Evolutionary conservation across 805 yeast species (phyloP).

Genomic region (Priceomyces medius): DNA sequence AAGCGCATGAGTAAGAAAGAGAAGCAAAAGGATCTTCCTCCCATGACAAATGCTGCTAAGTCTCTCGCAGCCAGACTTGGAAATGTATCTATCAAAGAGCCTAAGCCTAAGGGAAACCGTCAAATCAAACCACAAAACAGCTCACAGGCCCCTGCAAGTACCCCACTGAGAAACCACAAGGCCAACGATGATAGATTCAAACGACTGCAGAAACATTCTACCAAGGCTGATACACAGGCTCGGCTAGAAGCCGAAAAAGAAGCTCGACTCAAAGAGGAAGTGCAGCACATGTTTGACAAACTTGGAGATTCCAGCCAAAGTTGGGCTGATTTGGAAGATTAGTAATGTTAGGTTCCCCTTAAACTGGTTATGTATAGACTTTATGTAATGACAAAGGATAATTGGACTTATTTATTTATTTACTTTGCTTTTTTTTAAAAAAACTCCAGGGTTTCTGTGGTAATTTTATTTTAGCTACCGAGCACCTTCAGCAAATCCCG

Average conservation of each 20-base stretch:
- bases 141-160: slow-evolving; percentile 3
- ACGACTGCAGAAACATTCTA: not conserved
- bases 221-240: not conserved
- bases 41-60: slow-evolving; percentile 32
- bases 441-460: too few species aligned
- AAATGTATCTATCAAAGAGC: slow-evolving; percentile 10
- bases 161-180: not conserved
- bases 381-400: too few species aligned
- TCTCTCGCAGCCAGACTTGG: slow-evolving; percentile 33
- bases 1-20: not conserved
- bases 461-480: too few species aligned
- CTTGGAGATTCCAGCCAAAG: slow-evolving; percentile 26
- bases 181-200: not conserved
- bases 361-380: not conserved
- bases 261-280: slow-evolving; percentile 23
- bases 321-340: slow-evolving; percentile 36
- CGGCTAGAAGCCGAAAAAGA: slow-evolving; percentile 12
- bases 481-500: too few species aligned
- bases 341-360: not conserved
- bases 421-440: too few species aligned
- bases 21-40: slow-evolving; percentile 14
- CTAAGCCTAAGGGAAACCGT: not conserved
- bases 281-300: slow-evolving; percentile 26
- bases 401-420: too few species aligned
- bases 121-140: slow-evolving; percentile 1